Evolutionary conservation across 108 stramenopile genomes (phyloP), one percentile per base, ranked within the genome.

Genomic region (Skeletonema potamos): DNA sequence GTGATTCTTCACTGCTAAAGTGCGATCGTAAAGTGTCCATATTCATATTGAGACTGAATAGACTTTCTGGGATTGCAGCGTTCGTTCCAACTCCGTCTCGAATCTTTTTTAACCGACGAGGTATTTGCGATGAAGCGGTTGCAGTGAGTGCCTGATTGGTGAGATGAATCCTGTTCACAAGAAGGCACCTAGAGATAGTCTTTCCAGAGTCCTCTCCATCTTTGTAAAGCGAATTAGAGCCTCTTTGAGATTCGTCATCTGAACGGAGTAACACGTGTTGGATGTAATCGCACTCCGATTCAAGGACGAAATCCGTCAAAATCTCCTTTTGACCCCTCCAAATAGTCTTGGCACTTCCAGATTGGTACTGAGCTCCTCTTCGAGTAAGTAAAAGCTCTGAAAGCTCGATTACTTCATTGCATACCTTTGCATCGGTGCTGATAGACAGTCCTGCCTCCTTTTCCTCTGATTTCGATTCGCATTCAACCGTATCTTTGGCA

Each of bases 131-230:
- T 46, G 89, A 90, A 28, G 92, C 82, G 57, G 67, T 81, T n/a
- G 85, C 77, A 56, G 88, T 85, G 37, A 92, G 55, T 4, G 84
- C 74, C 60, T 90, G 85, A 56, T 88, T 78, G 55, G 84, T 82
- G 15, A 92, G 77, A 36, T 91, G 81, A 11, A 92, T 62, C n/a
- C 91, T 82, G 24, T 62, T 69, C n/a, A 92, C 84, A 30, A 95
- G 77, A 26, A 95, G 82, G 6, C 86, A 83, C 7, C 91, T 81
- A 12, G 91, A 85, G 1, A 91, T 43, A 8, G 84, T 86, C 54
- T 95, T 92, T 9, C 94, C 94, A 26, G 85, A 83, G 79, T 95
- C 88, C 78, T 95, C 94, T 6, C 94, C 94, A 62, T 95, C 94
- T 58, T 89, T 91, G 76, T 82, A 95, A 22, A 74, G 62, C 3